These are phyloP conservation scores for Baffinella frigidus DNA, from an alignment of 208 protist genomes.

Conservation along the genomic window DNA sequence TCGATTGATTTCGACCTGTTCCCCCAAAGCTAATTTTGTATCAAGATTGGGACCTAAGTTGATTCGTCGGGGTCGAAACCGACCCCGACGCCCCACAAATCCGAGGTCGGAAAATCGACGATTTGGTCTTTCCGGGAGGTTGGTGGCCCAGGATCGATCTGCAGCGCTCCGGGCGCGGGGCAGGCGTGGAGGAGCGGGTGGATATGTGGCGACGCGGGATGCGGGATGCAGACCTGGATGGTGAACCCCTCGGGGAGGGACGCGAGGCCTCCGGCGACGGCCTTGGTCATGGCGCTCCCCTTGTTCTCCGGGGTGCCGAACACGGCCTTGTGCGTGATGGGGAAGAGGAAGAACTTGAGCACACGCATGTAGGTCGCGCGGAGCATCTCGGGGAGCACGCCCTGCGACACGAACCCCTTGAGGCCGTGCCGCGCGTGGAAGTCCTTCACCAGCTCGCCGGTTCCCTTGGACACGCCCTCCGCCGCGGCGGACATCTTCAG, in stretches of 20 bases:
- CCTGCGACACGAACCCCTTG: conserved; percentile 67
- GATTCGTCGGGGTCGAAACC: too few relatives aligned
- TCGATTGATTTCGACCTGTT: too few relatives aligned
- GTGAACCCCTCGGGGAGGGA: conserved; percentile 67
- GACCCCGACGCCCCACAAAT: too few relatives aligned
- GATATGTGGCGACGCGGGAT: too few relatives aligned
- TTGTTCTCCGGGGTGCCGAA: conserved; percentile 43
- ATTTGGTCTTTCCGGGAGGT: too few relatives aligned
- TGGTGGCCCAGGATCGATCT: too few relatives aligned
- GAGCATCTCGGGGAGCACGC: conserved; percentile 67
- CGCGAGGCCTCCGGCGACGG: conserved; percentile 56
- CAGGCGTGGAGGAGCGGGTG: too few relatives aligned
- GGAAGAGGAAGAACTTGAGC: conserved; percentile 70
- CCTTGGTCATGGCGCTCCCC: conserved; percentile 63
- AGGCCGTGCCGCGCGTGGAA: conserved; percentile 63
- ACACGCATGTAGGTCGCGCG: conserved; percentile 66
- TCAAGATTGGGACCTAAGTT: too few relatives aligned
- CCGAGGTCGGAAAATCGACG: too few relatives aligned
- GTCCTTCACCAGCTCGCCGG: conserved; percentile 60
- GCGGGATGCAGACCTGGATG: too few relatives aligned
- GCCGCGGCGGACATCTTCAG: conserved; percentile 67
- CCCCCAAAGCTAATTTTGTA: too few relatives aligned
- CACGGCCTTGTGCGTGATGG: conserved; percentile 64
- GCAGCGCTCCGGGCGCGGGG: too few relatives aligned
- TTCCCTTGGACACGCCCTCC: background rate